Percentiles rank a stretch among this genome's conserved stretches.
Conservation (phyloP, 2,329 filamentous ascomycete genomes). For the Colletotrichum musicola region DNA sequence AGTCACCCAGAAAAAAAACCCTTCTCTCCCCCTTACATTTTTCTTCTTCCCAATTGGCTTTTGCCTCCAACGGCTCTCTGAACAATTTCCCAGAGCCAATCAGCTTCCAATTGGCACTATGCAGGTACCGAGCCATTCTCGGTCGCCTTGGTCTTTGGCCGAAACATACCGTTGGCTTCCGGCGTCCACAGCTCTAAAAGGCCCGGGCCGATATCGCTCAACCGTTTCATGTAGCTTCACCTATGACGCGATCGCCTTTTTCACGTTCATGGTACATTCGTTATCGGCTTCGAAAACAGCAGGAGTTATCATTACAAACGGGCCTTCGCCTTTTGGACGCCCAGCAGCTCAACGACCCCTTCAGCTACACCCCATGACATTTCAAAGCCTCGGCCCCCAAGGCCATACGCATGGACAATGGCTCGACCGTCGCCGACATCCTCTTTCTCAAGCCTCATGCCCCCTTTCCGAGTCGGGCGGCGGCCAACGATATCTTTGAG, state of each 20-base stretch:
- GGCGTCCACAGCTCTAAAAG: no score
- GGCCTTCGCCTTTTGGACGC: neutral
- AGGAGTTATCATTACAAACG: neutral
- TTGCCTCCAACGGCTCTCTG: neutral
- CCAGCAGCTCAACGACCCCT: slow-evolving; percentile 58
- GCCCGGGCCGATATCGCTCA: neutral
- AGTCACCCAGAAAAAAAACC: slow-evolving; percentile 4
- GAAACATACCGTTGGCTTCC: no score
- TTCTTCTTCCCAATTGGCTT: slow-evolving; percentile 5
- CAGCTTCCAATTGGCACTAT: neutral
- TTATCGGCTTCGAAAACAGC: no score
- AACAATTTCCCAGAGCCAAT: neutral
- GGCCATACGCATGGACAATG: slow-evolving; percentile 68
- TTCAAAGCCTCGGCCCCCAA: slow-evolving; percentile 72
- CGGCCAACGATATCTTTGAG: slow-evolving; percentile 60
- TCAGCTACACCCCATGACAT: slow-evolving; percentile 71
- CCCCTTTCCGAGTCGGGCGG: slow-evolving; percentile 59
- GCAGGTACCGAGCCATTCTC: neutral
- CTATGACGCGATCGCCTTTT: neutral
- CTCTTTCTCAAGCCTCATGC: slow-evolving; percentile 67
- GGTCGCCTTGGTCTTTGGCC: neutral
- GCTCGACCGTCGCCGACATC: slow-evolving; percentile 43
- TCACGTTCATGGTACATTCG: neutral
- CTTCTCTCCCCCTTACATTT: neutral
- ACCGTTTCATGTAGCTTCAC: neutral